Conservation (phyloP, 805 yeast species). For the Isabelozyma rhagii region DNA sequence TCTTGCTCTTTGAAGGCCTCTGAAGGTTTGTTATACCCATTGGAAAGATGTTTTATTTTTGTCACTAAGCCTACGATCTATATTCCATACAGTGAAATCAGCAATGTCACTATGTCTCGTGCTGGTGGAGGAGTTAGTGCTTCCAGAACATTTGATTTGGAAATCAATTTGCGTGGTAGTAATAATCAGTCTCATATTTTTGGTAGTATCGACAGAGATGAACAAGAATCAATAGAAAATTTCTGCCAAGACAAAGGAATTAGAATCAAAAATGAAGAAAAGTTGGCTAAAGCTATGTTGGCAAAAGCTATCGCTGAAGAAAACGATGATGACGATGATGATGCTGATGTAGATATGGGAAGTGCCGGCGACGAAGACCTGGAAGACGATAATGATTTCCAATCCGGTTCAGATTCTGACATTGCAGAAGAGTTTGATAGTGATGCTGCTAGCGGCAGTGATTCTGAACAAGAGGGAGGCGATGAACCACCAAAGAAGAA, state of each 20-base stretch:
- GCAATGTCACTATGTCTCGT: constrained; percentile 78
- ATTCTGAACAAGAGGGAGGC: constrained; percentile 19
- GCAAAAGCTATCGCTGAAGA: constrained; percentile 69
- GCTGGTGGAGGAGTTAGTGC: constrained; percentile 73
- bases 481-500: constrained; percentile 33
- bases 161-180: constrained; percentile 65
- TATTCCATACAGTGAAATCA: constrained; percentile 81
- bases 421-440: constrained; percentile 84
- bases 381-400: constrained; percentile 88
- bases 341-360: constrained; percentile 43
- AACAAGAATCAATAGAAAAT: constrained; percentile 73
- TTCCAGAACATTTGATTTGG: constrained; percentile 90
- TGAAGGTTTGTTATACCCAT: constrained; percentile 90
- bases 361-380: constrained; percentile 74
- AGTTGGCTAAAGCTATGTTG: constrained; percentile 77
- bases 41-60: constrained; percentile 86
- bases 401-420: constrained; percentile 59
- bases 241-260: constrained; percentile 76
- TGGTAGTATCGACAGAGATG: constrained; percentile 87
- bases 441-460: constrained; percentile 41
- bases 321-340: constrained; percentile 46
- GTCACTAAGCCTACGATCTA: constrained; percentile 92
- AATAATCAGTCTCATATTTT: constrained; percentile 68
- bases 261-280: constrained; percentile 83
- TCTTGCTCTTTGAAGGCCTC: constrained; percentile 91